Evolutionary conservation across 176 grass and related monocot genomes (phyloP), one percentile per base, ranked within the genome.

Genomic region (Thinopyrum elongatum): DNA sequence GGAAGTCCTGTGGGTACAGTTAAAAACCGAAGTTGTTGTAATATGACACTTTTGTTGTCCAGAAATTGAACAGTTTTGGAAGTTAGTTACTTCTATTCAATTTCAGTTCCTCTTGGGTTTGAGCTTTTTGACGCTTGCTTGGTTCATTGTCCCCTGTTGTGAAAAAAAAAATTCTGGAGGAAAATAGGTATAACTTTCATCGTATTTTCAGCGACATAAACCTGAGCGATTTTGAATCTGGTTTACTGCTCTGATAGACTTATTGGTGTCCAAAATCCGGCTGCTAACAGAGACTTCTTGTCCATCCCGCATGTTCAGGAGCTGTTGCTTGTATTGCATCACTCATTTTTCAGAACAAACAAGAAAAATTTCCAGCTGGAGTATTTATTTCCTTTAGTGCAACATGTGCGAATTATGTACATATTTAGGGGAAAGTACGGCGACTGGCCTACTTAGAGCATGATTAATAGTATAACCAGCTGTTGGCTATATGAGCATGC

Each of bases 1-100:
- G 79, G 73, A 86, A 83, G 79, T 84, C 86, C 27, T 80, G 62
- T 44, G 21, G 27, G 69, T 63, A 39, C 73, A 89, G 14, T 75
- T 75, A 76, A 65, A 83, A 67, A 67, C 44, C 0, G 13, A 65
- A 84, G 55, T 84, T 58, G 61, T 47, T 90, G 81, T 84, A 74
- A 83, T 65, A 59, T 64, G 46, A 68, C 63, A 6, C 9, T 51
- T 28, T 55, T 36, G 33, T 39, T 64, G 30, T 76, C 29, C 61
- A 75, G 22, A 80, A 60, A 51, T 60, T 16, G 22, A 68, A 80
- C 22, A 85, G 83, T 88, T 58, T 83, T 70, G 46, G 46, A 26
- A 51, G 47, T 51, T 51, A 1, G 47, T 51, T 51, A 15, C 15
- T 51, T 51, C 4, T 17, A 51, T 51, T 17, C 34, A 75, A 8